These are phyloP conservation scores for Rhynchospora pubera DNA, from an alignment of 176 grass and related monocot genomes.

Conservation along the genomic window DNA sequence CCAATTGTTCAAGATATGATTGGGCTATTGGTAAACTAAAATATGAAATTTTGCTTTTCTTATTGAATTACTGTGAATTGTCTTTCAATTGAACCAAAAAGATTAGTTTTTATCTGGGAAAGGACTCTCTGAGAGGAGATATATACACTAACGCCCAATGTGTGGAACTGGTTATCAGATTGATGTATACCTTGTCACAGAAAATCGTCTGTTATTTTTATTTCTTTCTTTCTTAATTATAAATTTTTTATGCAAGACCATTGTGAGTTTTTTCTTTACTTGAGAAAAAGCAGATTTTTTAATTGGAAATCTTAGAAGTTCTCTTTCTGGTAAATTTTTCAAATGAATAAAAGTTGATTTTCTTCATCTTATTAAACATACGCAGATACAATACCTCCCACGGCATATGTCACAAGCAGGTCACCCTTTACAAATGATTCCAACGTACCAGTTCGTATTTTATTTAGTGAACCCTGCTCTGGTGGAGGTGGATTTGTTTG, in stretches of 20 bases:
- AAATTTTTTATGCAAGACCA: background rate
- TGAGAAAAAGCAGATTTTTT: background rate
- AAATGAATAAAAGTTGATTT: background rate
- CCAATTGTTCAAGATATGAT: slow-evolving; percentile 50
- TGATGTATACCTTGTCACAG: background rate
- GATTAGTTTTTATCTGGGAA: background rate
- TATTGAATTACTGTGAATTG: background rate
- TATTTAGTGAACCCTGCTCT: slow-evolving; percentile 68
- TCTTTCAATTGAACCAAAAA: background rate
- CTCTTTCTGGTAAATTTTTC: background rate
- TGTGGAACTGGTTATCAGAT: background rate
- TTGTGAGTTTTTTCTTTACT: background rate
- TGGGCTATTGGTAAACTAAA: slow-evolving; percentile 80
- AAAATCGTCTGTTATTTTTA: background rate
- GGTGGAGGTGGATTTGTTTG: slow-evolving; percentile 64
- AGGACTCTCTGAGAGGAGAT: background rate
- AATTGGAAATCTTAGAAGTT: background rate
- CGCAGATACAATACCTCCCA: slow-evolving; percentile 77
- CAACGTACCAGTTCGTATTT: slow-evolving; percentile 43
- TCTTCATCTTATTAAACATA: background rate
- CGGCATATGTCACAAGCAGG: slow-evolving; percentile 48
- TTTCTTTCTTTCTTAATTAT: background rate
- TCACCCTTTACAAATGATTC: slow-evolving; percentile 56
- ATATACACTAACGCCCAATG: background rate
- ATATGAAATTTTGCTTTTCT: background rate